Base-by-base conservation (phyloP, 495 filamentous ascomycete genomes). In the Thermothielavioides terrestris region DNA sequence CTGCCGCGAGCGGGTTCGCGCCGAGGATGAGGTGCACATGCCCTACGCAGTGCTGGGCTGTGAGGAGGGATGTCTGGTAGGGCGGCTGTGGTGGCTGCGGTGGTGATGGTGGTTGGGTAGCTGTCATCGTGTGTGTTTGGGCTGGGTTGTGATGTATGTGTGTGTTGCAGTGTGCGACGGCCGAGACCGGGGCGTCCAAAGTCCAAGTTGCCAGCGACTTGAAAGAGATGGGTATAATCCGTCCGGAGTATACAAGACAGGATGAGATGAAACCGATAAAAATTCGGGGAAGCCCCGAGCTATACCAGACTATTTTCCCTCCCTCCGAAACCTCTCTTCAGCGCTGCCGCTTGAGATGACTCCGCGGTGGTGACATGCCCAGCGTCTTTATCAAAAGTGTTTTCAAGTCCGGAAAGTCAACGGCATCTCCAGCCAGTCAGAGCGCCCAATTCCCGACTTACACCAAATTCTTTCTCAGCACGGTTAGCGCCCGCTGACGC, bases 1-100 rank as follows among this genome's bases (percentile, higher is more conserved):
- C 80, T 35, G 85, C 83, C 26, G 94, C 94, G 27, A 98, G 75
- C 37, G 92, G 82, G 64, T 87, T 91, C 27, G 85, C 80, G 28
- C 94, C 92, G 42, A 96, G 60, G 39, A 98, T 82, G 32, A 98
- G 71, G 65, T 97, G 92, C 42, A 90, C 68, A 56, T 95, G 89
- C 2, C 75, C 77, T 1, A 80, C 76, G 38, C 77, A 84, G 59
- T 95, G 82, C 50, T 83, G 73, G 8, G 89, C 83, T 30, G 88
- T 84, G 42, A 98, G 77, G 22, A 98, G 72, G 11, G 87, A 76
- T n/a, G 68, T 63, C 23, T 62, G 57, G 41, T 51, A 55, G 37
- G 36, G 14, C 31, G 39, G 25, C 2, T 34, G 8, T 46, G 42
- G 23, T 27, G 39, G 32, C 18, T 37, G 23, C 15, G 25, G 31